These are phyloP conservation scores for Wickerhamomyces rabaulensis DNA, from an alignment of 805 yeast genomes.

Conservation along the genomic window DNA sequence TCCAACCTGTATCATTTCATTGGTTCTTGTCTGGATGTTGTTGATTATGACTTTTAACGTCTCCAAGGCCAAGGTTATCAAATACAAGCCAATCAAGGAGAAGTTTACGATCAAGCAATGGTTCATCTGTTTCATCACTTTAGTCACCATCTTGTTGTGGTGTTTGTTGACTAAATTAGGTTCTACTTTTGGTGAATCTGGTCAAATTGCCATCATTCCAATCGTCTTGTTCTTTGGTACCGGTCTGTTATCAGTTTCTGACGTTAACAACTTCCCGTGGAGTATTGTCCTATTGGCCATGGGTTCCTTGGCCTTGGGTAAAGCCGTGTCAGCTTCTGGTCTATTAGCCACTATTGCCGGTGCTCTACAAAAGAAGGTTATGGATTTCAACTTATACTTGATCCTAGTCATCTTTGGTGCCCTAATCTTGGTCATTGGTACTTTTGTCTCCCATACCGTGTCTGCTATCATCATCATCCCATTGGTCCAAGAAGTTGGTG, in stretches of 20 bases:
- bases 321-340: constrained; percentile 91
- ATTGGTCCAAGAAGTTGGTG: constrained; percentile 82
- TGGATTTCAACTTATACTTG: constrained; percentile 57
- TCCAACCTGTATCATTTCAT: constrained; percentile 65
- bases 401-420: constrained; percentile 79
- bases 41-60: constrained; percentile 52
- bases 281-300: constrained; percentile 90
- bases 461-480: constrained; percentile 94
- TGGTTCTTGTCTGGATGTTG: constrained; percentile 66
- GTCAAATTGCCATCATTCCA: constrained; percentile 84
- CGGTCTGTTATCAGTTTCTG: constrained; percentile 76
- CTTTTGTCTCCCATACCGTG: constrained; percentile 94
- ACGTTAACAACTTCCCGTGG: constrained; percentile 94
- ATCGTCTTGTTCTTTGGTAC: constrained; percentile 85
- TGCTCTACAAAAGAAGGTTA: constrained; percentile 58
- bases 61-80: constrained; percentile 39
- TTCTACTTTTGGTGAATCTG: constrained; percentile 81
- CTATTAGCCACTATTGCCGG: constrained; percentile 73
- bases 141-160: constrained; percentile 80
- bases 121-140: constrained; percentile 65
- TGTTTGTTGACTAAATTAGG: constrained; percentile 76
- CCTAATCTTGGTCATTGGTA: constrained; percentile 78
- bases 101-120: constrained; percentile 66
- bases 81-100: constrained; percentile 51
- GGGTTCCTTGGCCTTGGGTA: constrained; percentile 96